Conservation (phyloP, 345 rosid species). For the Hevea brasiliensis region DNA sequence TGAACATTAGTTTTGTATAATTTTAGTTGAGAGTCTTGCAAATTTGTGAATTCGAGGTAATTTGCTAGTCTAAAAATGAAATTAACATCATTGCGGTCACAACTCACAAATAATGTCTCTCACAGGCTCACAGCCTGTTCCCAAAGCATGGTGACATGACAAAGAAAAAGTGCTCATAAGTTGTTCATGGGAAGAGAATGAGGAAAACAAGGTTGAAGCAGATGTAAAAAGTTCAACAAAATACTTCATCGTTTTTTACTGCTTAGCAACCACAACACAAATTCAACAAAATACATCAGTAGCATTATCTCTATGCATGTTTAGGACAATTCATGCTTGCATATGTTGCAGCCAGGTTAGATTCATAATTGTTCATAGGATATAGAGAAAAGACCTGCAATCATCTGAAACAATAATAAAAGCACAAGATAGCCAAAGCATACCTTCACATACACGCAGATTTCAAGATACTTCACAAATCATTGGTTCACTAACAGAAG, state of each 20-base stretch:
- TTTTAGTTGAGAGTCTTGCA: not conserved
- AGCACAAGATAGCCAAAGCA: too few species aligned
- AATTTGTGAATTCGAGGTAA: not conserved
- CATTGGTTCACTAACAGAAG: not conserved
- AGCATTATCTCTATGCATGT: not conserved
- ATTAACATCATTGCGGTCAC: not conserved
- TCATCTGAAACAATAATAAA: too few species aligned
- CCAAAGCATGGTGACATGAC: not conserved
- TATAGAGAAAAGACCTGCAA: not conserved
- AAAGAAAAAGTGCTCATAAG: not conserved
- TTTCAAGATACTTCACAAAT: not conserved
- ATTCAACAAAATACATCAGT: not conserved
- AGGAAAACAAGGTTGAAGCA: not conserved
- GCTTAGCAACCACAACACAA: not conserved
- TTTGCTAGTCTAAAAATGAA: not conserved
- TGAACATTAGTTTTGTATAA: not conserved
- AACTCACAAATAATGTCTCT: not conserved
- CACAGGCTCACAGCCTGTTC: too few species aligned
- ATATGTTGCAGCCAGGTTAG: not conserved
- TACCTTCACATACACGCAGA: not conserved
- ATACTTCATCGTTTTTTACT: too few species aligned
- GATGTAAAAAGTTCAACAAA: not conserved
- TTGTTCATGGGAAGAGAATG: not conserved
- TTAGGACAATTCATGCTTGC: not conserved
- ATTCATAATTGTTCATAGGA: not conserved